Conservation (phyloP, 2,329 filamentous ascomycete genomes). For the Penicillium glabrum region DNA sequence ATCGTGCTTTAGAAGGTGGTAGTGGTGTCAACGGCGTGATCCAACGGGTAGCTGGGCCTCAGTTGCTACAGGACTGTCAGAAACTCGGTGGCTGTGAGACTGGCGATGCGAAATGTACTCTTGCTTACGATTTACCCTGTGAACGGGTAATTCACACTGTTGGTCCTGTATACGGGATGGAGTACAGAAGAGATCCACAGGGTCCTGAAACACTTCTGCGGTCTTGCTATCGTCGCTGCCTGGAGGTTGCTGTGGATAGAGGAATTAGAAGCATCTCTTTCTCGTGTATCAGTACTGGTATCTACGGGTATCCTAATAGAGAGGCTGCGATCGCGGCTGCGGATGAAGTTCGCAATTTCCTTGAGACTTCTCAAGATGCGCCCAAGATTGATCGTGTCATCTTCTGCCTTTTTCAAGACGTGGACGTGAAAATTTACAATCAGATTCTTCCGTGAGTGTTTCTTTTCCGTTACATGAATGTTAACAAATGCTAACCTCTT, state of each 20-base stretch:
- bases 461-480: neutral
- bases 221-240: conserved; percentile 67
- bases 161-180: conserved; percentile 69
- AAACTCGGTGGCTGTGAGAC: conserved; percentile 71
- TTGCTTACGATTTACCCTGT: conserved; percentile 72
- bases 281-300: conserved; percentile 78
- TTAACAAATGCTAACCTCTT: conserved; percentile 40
- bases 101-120: conserved; percentile 79
- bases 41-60: conserved; percentile 74
- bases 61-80: conserved; percentile 69
- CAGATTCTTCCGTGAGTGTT: conserved; percentile 68
- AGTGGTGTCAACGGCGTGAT: conserved; percentile 92
- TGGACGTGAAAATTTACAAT: conserved; percentile 75
- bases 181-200: conserved; percentile 35
- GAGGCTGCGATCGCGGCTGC: conserved; percentile 74
- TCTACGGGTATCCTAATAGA: conserved; percentile 80
- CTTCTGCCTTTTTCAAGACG: conserved; percentile 79
- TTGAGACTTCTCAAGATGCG: conserved; percentile 44
- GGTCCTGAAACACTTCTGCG: conserved; percentile 49
- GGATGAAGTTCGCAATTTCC: conserved; percentile 57
- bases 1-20: conserved; percentile 73
- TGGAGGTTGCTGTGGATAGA: conserved; percentile 70
- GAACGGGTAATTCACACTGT: conserved; percentile 86
- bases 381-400: conserved; percentile 67
- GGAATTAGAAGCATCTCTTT: conserved; percentile 75